phyloP scores from a whole-genome alignment of 177 flowering plant species.

The Telopea speciosissima region DNA sequence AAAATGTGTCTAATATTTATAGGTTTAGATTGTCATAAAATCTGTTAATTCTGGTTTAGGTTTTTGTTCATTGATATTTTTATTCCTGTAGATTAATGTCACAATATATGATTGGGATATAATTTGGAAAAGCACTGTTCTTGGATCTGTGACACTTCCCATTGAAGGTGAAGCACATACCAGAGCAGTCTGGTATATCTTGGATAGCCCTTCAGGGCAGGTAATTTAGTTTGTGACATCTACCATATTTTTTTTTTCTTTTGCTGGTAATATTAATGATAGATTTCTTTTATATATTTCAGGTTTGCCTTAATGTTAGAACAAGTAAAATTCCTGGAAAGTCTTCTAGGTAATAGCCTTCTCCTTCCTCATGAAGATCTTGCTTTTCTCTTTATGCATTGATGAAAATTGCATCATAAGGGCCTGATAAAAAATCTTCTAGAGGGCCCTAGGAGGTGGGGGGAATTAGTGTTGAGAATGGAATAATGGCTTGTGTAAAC shows the following conservation, averaged over 20 bases:
- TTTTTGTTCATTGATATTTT: slow-evolving; percentile 4
- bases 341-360: slow-evolving; percentile 57
- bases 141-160: slow-evolving; percentile 81
- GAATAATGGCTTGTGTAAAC: no score
- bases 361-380: not conserved
- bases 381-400: no score
- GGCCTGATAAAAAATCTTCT: no score
- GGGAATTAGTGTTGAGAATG: no score
- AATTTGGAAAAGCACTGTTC: slow-evolving; percentile 93
- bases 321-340: slow-evolving; percentile 49
- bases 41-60: no score
- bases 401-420: no score
- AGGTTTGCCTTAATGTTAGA: slow-evolving; percentile 89
- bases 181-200: slow-evolving; percentile 78
- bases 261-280: no score
- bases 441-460: no score
- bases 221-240: slow-evolving; percentile 25
- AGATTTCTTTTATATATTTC: slow-evolving; percentile 26
- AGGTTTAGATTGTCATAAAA: no score
- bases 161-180: slow-evolving; percentile 80
- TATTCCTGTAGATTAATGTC: slow-evolving; percentile 59
- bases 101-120: slow-evolving; percentile 99
- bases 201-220: slow-evolving; percentile 94
- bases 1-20: no score
- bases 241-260: not conserved